Evolutionary conservation across 148 eudicot genomes (phyloP), one percentile per base, ranked within the genome.

Genomic region (Vaccinium darrowii): DNA sequence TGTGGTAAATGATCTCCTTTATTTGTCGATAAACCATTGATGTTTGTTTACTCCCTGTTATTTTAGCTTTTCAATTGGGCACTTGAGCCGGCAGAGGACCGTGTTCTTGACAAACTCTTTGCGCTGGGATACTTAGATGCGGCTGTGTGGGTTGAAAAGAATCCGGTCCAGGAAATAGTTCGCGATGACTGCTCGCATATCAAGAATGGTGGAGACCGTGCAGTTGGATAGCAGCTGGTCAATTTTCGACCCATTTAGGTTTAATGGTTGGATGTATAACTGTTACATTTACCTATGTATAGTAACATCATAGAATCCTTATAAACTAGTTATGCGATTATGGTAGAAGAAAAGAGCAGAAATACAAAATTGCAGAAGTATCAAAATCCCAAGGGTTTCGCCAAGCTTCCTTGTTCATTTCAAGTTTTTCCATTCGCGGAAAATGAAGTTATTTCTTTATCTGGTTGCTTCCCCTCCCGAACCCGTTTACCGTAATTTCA

Each of bases 1-100:
- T n/a, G 73, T 1, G 2, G 30, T 12, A 39, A 47, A 3, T 36
- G 19, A 27, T 27, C 65, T 57, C 47, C n/a, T 71, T 76, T 67
- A 51, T 85, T 5, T 3, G 14, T 67, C 65, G 54, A n/a, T 49
- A 50, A 65, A 79, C 78, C 84, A 69, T 81, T 84, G 19, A n/a
- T 73, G 21, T 39, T 73, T 73, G 36, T 73, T 73, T 73, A 15
- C 39, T 36, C n/a, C 80, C 54, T 7, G 7, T 50, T 16, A 39
- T 82, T 86, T 39, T 89, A 97, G 99, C 99, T 97, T 82, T 90
- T 97, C 16, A 97, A 94, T 81, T 94, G 95, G 98, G 98, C 99
- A 23, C 93, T 97, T 43, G 98, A 97, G 89, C 99, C 99, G 53
- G 98, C 98, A 57, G 94, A 93, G 54, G 98, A 97, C 85, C 39